Conservation (phyloP, 805 yeast species). For the Tetrapisispora fleetii region DNA sequence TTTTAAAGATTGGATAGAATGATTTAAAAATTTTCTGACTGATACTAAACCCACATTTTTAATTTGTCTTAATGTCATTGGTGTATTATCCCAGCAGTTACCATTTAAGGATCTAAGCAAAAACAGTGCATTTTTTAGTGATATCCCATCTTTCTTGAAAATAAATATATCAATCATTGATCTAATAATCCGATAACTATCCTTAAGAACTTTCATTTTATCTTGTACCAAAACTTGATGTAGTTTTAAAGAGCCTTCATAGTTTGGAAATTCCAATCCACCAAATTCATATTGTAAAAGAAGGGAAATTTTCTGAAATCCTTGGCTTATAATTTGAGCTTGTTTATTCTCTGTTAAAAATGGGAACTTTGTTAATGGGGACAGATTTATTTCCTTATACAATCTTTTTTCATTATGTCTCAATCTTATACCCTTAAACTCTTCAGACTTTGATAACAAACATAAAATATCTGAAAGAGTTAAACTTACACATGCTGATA, state of each 20-base stretch:
- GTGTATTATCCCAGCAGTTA: slow-evolving; percentile 42
- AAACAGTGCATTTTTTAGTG: slow-evolving; percentile 32
- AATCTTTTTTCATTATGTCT: slow-evolving; percentile 38
- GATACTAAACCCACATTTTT: slow-evolving; percentile 37
- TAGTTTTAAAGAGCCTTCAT: slow-evolving; percentile 32
- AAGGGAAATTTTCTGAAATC: slow-evolving; percentile 33
- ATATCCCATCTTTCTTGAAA: slow-evolving; percentile 34
- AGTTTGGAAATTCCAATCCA: slow-evolving; percentile 38
- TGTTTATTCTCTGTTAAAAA: slow-evolving; percentile 24
- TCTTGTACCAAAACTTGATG: slow-evolving; percentile 37
- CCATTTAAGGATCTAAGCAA: slow-evolving; percentile 35
- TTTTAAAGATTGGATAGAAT: slow-evolving; percentile 27
- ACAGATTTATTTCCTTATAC: slow-evolving; percentile 34
- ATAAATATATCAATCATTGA: slow-evolving; percentile 37
- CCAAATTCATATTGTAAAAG: slow-evolving; percentile 43
- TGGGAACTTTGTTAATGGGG: slow-evolving; percentile 33
- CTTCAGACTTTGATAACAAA: slow-evolving; percentile 31
- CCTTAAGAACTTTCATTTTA: slow-evolving; percentile 34
- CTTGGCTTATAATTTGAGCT: slow-evolving; percentile 16
- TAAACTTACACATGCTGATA: slow-evolving; percentile 12
- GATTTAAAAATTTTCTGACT: slow-evolving; percentile 31
- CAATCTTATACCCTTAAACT: slow-evolving; percentile 33
- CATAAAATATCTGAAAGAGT: slow-evolving; percentile 15
- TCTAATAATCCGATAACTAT: slow-evolving; percentile 33
- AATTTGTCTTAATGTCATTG: slow-evolving; percentile 38